A percentile compares a stretch with the other conserved stretches of the same genome.
Conservation (phyloP, 1,139 yeast species). For the Debaryomyces coudertii region DNA sequence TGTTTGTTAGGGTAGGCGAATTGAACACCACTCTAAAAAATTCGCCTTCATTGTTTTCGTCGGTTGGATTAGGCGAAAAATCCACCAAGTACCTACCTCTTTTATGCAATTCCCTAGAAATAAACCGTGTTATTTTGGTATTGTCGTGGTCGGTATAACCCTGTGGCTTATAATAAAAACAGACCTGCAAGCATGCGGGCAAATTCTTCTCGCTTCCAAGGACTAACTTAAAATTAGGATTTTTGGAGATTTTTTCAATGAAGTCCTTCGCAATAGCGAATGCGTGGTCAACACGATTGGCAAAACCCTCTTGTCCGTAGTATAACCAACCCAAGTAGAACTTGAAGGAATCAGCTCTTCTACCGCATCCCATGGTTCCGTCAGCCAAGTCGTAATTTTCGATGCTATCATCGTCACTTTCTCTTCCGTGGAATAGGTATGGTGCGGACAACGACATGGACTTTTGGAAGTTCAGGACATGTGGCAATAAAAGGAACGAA, state of each 20-base stretch:
- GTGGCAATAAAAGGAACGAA: conserved; percentile 75
- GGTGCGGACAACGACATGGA: conserved; percentile 83
- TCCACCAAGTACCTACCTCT: conserved; percentile 73
- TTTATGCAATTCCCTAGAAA: conserved; percentile 64
- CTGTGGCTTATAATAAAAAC: conserved; percentile 70
- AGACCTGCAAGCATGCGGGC: conserved; percentile 83
- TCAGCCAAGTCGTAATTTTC: conserved; percentile 82
- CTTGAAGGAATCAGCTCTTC: conserved; percentile 82
- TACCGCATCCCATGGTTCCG: conserved; percentile 93
- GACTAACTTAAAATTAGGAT: conserved; percentile 54
- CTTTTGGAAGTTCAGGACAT: conserved; percentile 63
- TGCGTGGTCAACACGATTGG: conserved; percentile 70
- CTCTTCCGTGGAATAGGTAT: conserved; percentile 73
- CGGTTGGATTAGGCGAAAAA: conserved; percentile 73
- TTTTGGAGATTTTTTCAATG: conserved; percentile 42
- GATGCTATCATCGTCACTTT: conserved; percentile 40
- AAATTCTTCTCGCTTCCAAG: conserved; percentile 44
- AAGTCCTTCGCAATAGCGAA: conserved; percentile 65
- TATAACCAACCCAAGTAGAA: conserved; percentile 81
- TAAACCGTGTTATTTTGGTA: conserved; percentile 63
- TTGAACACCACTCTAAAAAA: conserved; percentile 85
- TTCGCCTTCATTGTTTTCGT: conserved; percentile 60
- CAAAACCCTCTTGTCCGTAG: conserved; percentile 66
- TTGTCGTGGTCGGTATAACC: conserved; percentile 36
- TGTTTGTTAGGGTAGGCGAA: conserved; percentile 59